phyloP scores from a whole-genome alignment of 2,329 filamentous ascomycete species.

The Aspergillus hiratsukae region DNA sequence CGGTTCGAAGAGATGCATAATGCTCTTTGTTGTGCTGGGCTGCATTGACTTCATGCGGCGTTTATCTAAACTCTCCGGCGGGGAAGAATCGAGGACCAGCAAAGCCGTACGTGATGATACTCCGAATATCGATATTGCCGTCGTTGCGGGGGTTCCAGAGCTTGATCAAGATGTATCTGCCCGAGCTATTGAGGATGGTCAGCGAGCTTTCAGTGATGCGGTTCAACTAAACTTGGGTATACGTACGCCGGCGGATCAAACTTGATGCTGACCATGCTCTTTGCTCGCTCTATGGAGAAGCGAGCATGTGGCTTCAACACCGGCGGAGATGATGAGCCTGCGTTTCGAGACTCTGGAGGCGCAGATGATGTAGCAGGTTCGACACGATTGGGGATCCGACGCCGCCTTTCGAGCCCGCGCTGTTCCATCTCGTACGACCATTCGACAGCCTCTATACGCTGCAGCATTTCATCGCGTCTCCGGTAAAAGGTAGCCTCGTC shows the following conservation, averaged over 20 bases:
- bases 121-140: conserved; percentile 85
- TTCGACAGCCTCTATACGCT: conserved; percentile 21
- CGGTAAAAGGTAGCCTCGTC: conserved; percentile 19
- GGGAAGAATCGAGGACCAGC: conserved; percentile 83
- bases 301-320: conserved; percentile 68
- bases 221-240: neutral
- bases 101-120: conserved; percentile 76
- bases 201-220: conserved; percentile 1
- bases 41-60: neutral
- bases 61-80: conserved; percentile 56
- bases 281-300: conserved; percentile 78
- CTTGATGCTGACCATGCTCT: conserved; percentile 78
- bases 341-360: conserved; percentile 4
- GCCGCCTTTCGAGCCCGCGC: conserved; percentile 17
- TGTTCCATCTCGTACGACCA: conserved; percentile 15
- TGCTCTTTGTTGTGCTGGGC: neutral
- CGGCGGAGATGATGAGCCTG: conserved; percentile 3
- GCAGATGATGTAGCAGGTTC: conserved; percentile 20
- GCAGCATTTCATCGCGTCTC: conserved; percentile 24
- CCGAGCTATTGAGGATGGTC: conserved; percentile 49
- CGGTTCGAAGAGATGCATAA: neutral
- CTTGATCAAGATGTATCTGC: conserved; percentile 80
- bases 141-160: conserved; percentile 76
- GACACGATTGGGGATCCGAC: conserved; percentile 22
- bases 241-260: conserved; percentile 53